phyloP scores from a whole-genome alignment of 2,329 filamentous ascomycete species.

The Colletotrichum sp. region DNA sequence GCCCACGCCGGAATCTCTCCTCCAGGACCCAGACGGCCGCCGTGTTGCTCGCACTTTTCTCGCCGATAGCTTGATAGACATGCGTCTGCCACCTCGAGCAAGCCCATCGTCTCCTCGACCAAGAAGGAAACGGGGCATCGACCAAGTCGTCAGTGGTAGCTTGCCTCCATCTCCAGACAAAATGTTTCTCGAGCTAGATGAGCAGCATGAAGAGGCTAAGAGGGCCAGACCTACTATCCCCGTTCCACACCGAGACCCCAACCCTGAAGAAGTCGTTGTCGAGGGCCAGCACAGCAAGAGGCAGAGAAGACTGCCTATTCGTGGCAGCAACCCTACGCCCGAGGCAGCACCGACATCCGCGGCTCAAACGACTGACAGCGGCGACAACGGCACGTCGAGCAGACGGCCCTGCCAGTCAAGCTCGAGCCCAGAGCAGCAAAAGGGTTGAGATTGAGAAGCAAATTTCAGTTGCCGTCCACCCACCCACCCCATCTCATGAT shows the following conservation, averaged over 20 bases:
- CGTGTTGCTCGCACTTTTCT: conserved; percentile 1
- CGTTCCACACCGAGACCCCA: not conserved
- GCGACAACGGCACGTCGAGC: not conserved
- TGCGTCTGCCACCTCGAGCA: not conserved
- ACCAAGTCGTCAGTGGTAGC: conserved; percentile 1
- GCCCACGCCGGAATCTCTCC: not conserved
- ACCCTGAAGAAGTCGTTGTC: not conserved
- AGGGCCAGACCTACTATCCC: not conserved
- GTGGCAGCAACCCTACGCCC: not conserved
- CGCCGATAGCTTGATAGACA: conserved; percentile 13
- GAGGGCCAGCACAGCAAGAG: not conserved
- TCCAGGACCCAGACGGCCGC: not conserved
- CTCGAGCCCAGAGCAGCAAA: not conserved
- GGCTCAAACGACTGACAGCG: not conserved
- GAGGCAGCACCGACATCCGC: not conserved
- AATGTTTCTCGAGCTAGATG: conserved; percentile 11
- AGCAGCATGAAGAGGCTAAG: conserved; percentile 10
- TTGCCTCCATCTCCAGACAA: conserved; percentile 13
- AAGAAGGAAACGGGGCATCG: conserved; percentile 3
- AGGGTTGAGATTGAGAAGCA: conserved; percentile 1
- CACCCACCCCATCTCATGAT: not conserved
- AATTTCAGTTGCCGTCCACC: not conserved
- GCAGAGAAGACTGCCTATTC: not conserved
- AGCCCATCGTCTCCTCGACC: not conserved
- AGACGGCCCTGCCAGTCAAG: not conserved